Percentiles rank a stretch among this genome's conserved stretches.
These are phyloP conservation scores for Aquilaria sinensis DNA, from an alignment of 345 rosid species.

Conservation along the genomic window DNA sequence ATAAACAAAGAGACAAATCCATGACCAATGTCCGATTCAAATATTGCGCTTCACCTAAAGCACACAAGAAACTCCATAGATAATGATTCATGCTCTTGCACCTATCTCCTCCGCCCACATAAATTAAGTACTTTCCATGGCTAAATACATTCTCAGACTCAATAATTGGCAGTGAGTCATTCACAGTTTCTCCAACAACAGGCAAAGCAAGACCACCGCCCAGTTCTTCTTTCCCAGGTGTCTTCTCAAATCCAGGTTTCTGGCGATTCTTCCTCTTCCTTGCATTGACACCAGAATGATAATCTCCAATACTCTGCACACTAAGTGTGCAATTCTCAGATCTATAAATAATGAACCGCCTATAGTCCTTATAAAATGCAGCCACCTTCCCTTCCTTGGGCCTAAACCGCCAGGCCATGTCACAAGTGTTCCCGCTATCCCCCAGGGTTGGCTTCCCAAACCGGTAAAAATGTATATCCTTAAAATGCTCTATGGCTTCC, in stretches of 20 bases:
- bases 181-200: conserved; percentile 70
- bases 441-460: conserved; percentile 70
- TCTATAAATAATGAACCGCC: conserved; percentile 61
- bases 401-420: conserved; percentile 88
- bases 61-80: conserved; percentile 95
- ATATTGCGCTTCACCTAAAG: conserved; percentile 92
- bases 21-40: conserved; percentile 82
- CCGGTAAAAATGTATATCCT: conserved; percentile 76
- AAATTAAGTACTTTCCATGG: conserved; percentile 62
- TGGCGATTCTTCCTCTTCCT: conserved; percentile 75
- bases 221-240: conserved; percentile 23
- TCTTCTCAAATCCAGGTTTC: conserved; percentile 63
- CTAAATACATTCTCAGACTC: conserved; percentile 71
- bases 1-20: conserved; percentile 79
- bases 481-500: conserved; percentile 64
- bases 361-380: conserved; percentile 82
- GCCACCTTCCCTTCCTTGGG: conserved; percentile 94
- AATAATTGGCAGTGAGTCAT: conserved; percentile 63
- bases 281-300: conserved; percentile 85
- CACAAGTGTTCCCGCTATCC: conserved; percentile 40
- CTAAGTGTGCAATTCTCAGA: conserved; percentile 59
- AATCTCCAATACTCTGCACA: conserved; percentile 66
- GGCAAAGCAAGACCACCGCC: conserved; percentile 31
- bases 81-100: conserved; percentile 97
- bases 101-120: conserved; percentile 78